Base-by-base conservation (phyloP, 805 yeast genomes). In the Saccharomycodes ludwigii region DNA sequence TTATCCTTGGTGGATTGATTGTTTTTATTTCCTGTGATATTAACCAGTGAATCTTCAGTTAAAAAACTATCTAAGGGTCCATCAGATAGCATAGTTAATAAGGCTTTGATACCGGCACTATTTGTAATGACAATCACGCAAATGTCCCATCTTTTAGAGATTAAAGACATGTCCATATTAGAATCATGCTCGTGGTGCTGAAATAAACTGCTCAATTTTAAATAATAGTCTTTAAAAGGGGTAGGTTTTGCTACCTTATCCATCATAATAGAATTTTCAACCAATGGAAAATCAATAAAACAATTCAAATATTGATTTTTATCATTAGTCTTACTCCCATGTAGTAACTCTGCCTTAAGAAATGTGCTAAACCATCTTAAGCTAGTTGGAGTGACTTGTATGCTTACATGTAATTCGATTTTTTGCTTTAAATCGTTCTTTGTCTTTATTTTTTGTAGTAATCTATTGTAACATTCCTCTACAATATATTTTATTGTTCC, bases 211-310 rank as follows among this genome's bases (percentile, higher is more conserved):
- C 40, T 51, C 19, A 54, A 35, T 33, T 43, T 40, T 3, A 42
- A 38, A 27, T 47, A 52, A 36, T 54, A 54, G 17, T 50, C 53
- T 27, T 54, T 54, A 35, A 54, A 54, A 8, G 58, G 57, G 6
- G 55, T 48, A 5, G 47, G 39, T n/a, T 38, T 29, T 14, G 38
- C 24, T n/a, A n/a, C n/a, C n/a, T n/a, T n/a, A 16, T 37, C 19
- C 15, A 36, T 37, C 30, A 32, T 29, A 25, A 34, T 32, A 23
- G 33, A 38, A 9, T 40, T 33, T 10, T 40, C 47, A 7, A 45
- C 38, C 9, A 41, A 33, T 24, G 35, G 37, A 30, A 50, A 53
- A 14, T 41, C 31, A 17, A 52, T 43, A 14, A 41, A 29, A n/a
- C n/a, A n/a, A n/a, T n/a, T n/a, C n/a, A n/a, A n/a, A n/a, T n/a